Evolutionary conservation across 495 filamentous ascomycete genomes (phyloP), one percentile per base, ranked within the genome.

Genomic region (Filosporella fistucella): DNA sequence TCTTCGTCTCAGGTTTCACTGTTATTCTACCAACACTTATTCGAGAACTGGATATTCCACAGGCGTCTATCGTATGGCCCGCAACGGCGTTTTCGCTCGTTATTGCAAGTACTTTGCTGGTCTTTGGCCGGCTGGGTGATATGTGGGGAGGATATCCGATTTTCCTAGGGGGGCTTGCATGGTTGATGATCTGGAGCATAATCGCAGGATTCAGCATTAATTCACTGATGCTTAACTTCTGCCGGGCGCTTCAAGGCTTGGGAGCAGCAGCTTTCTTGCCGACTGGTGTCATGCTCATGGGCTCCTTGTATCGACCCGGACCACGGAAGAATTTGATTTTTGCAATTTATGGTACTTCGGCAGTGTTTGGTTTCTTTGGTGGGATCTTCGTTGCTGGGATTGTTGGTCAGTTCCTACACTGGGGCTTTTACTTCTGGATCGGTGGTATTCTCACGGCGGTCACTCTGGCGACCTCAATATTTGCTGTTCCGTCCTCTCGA

Each of bases 321-420:
- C 85, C 86, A 4, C 69, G 89, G 5, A 93, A 93, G 65, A 95
- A 93, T 56, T 49, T 91, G 14, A 79, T 90, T 0, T 93, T 91
- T 58, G 77, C 78, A 30, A 60, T 91, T 0, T 93, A 90, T 59
- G 86, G 88, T 1, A 84, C 83, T 1, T 81, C 79, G 47, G 86
- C 88, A 0, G 81, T 82, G 0, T 54, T 91, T 2, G 89, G 89
- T 0, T 93, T 93, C 47, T 42, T 39, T 13, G 3, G 11, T 2
- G 88, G 89, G 1, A 86, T 91, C 37, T 85, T 91, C 56, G 74
- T 89, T 40, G 85, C 86, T 3, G 88, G 88, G 0, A 22, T 88
- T 2, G 69, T 74, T 4, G 81, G 76, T 4, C 68, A 87, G 48
- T 82, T 72, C 37, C 55, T 80, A 0, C 65, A 56, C 2, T 93